Conservation (phyloP, 2,329 filamentous ascomycete genomes). For the Lachnellula hyalina region DNA sequence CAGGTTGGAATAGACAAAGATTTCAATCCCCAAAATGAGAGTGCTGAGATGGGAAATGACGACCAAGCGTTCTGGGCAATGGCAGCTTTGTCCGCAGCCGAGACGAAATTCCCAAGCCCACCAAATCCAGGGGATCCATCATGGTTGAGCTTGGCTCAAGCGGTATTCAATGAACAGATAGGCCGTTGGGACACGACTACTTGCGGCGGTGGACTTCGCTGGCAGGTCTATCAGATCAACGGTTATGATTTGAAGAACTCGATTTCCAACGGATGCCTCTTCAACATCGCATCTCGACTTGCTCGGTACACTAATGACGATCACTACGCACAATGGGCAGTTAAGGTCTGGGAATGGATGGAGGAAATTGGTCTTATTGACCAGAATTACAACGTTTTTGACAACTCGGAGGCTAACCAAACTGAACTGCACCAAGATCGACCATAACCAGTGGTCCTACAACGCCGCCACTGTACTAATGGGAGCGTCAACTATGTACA, state of each 20-base stretch:
- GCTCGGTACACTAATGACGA: conserved; percentile 69
- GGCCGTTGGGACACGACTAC: conserved; percentile 62
- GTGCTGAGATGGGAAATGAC: conserved; percentile 62
- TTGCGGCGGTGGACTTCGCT: conserved; percentile 68
- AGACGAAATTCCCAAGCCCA: conserved; percentile 57
- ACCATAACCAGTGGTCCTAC: conserved; percentile 62
- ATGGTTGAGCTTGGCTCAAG: conserved; percentile 68
- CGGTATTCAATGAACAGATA: conserved; percentile 74
- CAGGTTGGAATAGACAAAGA: conserved; percentile 68
- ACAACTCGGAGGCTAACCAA: conserved; percentile 50
- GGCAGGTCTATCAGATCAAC: conserved; percentile 80
- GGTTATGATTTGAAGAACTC: conserved; percentile 74
- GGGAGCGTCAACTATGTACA: conserved; percentile 63
- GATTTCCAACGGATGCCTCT: conserved; percentile 55
- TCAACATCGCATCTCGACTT: conserved; percentile 57
- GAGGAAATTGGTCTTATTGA: conserved; percentile 51
- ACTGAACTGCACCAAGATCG: conserved; percentile 51
- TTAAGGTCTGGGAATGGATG: conserved; percentile 66
- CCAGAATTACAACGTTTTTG: conserved; percentile 53
- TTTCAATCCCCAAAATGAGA: conserved; percentile 72
- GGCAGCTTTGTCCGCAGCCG: conserved; percentile 62
- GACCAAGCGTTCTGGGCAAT: conserved; percentile 72
- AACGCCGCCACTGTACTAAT: conserved; percentile 63
- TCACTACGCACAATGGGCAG: conserved; percentile 72
- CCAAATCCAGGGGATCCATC: conserved; percentile 45